Evolutionary conservation across 768 basidiomycete species (phyloP).

Genomic region (Suillus lakei): DNA sequence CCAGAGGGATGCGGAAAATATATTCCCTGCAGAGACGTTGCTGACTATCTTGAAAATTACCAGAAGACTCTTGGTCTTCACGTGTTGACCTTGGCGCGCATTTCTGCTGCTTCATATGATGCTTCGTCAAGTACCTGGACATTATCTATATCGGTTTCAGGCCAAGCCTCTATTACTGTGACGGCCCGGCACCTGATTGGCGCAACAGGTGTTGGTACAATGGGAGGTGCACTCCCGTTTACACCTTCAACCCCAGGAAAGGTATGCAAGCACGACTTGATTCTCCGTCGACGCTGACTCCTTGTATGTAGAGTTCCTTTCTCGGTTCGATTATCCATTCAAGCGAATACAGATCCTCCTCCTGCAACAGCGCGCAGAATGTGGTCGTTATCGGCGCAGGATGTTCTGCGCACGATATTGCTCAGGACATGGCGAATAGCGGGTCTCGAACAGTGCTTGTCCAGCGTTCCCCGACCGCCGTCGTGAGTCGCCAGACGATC

Average conservation of each 20-base stretch:
- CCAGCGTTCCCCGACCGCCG: constrained; percentile 16
- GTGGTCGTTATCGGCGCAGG: constrained; percentile 15
- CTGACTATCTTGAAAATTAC: constrained; percentile 17
- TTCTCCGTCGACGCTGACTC: background rate
- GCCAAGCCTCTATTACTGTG: background rate
- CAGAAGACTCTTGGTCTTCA: constrained; percentile 12
- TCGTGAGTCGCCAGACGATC: constrained; percentile 14
- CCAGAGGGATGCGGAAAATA: constrained; percentile 8
- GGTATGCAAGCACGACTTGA: background rate
- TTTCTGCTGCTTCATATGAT: constrained; percentile 3
- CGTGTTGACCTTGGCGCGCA: constrained; percentile 3
- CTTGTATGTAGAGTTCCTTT: constrained; percentile 6
- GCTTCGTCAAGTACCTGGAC: constrained; percentile 3
- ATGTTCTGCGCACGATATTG: constrained; percentile 19
- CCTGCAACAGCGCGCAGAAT: background rate
- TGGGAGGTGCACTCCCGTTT: constrained; percentile 4
- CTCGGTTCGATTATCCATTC: constrained; percentile 7
- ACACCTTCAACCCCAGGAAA: constrained; percentile 2
- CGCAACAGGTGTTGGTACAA: constrained; percentile 9
- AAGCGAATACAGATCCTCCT: constrained; percentile 2
- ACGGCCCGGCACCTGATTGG: constrained; percentile 8
- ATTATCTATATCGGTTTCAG: background rate
- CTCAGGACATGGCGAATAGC: constrained; percentile 13
- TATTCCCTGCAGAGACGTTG: constrained; percentile 11
- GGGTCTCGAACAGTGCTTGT: constrained; percentile 10